Evolutionary conservation across 352 stramenopile genomes (phyloP), one percentile per base, ranked within the genome.

Genomic region (Pythium rishiriense): DNA sequence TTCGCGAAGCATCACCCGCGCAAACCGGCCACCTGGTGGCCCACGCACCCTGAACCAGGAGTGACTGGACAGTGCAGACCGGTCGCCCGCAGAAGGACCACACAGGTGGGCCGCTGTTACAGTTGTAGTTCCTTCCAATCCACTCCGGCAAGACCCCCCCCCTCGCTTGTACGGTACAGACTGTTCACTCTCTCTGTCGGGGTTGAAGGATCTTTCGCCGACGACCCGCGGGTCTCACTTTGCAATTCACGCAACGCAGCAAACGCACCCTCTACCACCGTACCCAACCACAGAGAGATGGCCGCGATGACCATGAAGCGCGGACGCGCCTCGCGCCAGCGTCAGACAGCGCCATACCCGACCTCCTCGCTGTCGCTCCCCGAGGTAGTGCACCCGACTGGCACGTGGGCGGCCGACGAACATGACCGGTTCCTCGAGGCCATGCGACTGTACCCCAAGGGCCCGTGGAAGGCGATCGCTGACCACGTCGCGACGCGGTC

Each of bases 401-500:
- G 77, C 4, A 86, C 84, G 58, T 91, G 82, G 82, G 83, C 82
- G 4, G 68, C 70, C 25, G 79, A 86, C 24, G 83, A 91, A 64
- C 83, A 91, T 55, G 83, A 90, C 42, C 80, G 83, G 14, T 91
- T 91, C 65, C 72, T 91, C 24, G 61, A 75, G 29, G 83, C 78
- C 28, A 87, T 88, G 72, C 81, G 85, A 60, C 62, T 88, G 22
- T 87, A 76, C 64, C 83, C 83, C 2, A 83, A 85, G 64, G 83
- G 83, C 19, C 83, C 83, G 43, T 91, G 83, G 83, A 88, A 88
- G 59, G 69, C 76, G 9, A 88, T 91, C 25, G 83, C 83, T 12
- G 80, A 87, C 62, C 75, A 88, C 64, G 87, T 91, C 58, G 75
- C 64, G 31, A 91, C 83, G 41, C 80, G 83, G 10, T 88, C 81